Evolutionary conservation across 192 early-diverging fungal genomes (phyloP), one percentile per base, ranked within the genome.

Genomic region (Coemansia sp.): DNA sequence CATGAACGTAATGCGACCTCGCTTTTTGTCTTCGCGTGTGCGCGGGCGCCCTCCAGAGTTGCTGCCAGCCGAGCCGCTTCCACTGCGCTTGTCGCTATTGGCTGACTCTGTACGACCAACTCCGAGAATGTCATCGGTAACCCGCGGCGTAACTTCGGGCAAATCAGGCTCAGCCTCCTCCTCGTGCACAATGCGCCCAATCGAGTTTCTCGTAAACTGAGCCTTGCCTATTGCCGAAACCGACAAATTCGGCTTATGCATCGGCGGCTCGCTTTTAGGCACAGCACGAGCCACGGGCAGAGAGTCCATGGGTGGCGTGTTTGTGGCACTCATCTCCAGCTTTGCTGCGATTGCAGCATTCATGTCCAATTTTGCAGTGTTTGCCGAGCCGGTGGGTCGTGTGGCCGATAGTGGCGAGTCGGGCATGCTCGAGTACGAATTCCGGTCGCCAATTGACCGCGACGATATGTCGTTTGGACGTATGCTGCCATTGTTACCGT

Each of bases 1-100:
- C 73, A 80, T 84, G 22, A 84, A 79, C 49, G 76, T 84, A 57
- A 84, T 80, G 43, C 76, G 73, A 1, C 82, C 82, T 23, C 77
- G 82, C 69, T 84, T 84, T 47, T 80, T 80, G 59, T 82, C 80
- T 35, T 82, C 80, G 43, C 79, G 79, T 2, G 73, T 57, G 3
- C 79, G 73, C 29, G 73, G 49, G 23, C 50, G 62, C 10, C 24
- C 52, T 15, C 58, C 65, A 11, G 55, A 27, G 63, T 59, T 27
- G 29, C 37, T 59, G 19, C 51, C 60, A n/a, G 32, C 32, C 32
- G 32, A 35, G 7, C 37, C 45, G 12, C 25, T 29, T 15, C 27
- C 25, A 15, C n/a, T 27, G 4, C 29, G 29, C 25, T 53, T 58
- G 41, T 41, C 23, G 25, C 35, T 25, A 3, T 60, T 32, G 12